A percentile compares a stretch with the other conserved stretches of the same genome.
Conservation (phyloP, 2,329 filamentous ascomycete genomes). For the Davidsoniella virescens region DNA sequence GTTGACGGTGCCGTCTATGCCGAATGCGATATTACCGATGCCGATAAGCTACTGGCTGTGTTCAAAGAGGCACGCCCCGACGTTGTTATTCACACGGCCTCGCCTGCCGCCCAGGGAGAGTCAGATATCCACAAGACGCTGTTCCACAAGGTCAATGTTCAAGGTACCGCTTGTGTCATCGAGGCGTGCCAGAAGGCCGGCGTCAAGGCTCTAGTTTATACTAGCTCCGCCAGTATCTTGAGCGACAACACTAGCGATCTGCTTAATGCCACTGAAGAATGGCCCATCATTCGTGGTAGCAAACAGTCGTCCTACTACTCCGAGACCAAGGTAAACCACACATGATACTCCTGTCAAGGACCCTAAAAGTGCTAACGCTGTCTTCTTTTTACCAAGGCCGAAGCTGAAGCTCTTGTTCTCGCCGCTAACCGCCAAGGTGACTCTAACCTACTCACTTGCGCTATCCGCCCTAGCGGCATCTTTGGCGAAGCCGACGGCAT, state of each 20-base stretch:
- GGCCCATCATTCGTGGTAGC: slow-evolving; percentile 57
- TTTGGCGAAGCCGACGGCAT: slow-evolving; percentile 81
- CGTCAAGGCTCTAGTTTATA: slow-evolving; percentile 77
- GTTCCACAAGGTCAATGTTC: slow-evolving; percentile 72
- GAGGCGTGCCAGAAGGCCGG: slow-evolving; percentile 52
- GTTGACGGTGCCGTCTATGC: slow-evolving; percentile 44
- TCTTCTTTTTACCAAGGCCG: slow-evolving; percentile 32
- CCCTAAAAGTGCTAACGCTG: neutral
- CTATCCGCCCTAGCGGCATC: slow-evolving; percentile 76
- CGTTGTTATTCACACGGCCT: slow-evolving; percentile 83
- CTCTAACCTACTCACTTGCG: slow-evolving; percentile 52
- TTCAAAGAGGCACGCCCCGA: slow-evolving; percentile 55
- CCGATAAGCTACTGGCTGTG: slow-evolving; percentile 40
- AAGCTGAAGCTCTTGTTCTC: slow-evolving; percentile 69
- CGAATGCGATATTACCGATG: slow-evolving; percentile 63
- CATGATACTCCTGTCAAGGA: neutral
- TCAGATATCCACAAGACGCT: slow-evolving; percentile 39
- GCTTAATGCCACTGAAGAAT: slow-evolving; percentile 70
- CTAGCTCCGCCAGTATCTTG: slow-evolving; percentile 73
- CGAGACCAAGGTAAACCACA: slow-evolving; percentile 58
- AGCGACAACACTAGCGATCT: slow-evolving; percentile 68
- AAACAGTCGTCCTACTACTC: slow-evolving; percentile 71
- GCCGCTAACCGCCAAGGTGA: slow-evolving; percentile 48
- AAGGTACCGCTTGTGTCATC: slow-evolving; percentile 66
- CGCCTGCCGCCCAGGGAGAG: slow-evolving; percentile 42